Evolutionary conservation across 768 basidiomycete species (phyloP), one percentile per base, ranked within the genome.

Genomic region (Astraeus odoratus): DNA sequence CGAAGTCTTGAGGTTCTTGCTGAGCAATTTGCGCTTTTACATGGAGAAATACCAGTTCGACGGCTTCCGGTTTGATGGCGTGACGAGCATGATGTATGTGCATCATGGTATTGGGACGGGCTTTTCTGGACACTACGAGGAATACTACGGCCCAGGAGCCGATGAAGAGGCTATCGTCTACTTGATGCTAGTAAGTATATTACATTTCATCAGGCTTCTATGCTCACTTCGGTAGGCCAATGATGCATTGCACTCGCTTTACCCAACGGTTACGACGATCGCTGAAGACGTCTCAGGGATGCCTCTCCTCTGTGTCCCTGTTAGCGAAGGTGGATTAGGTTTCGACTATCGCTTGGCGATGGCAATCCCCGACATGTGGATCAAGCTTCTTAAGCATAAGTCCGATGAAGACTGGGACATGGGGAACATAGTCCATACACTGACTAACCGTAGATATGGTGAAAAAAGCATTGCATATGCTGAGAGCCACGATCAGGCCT

Each of bases 311-410:
- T 83, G 95, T 56, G 69, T 78, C 9, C 81, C 92, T 2, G 83
- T 86, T 29, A 56, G 69, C 31, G 74, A 82, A 47, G 96, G 95
- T 37, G 96, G 96, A 12, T 72, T 99, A 42, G 96, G 95, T 4
- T 99, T 98, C 67, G 96, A 99, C 68, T 99, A 97, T 66, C 86
- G 96, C 25, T 72, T 99, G 37, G 91, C 92, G 23, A 99, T 98
- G 96, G 96, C 96, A 18, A 78, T 99, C 42, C 96, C 96, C 2
- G 96, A 99, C 65, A 97, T 95, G 93, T 99, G 93, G 92, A 99
- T 99, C 73, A 98, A 99, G 67, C 73, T 98, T 22, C 77, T 98
- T 54, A 99, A 98, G 63, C 96, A 99, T 68, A 80, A 78, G 59
- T 51, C 66, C 3, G 96, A 99, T 61, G 77, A 84, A 49, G 76